Evolutionary conservation across 2,329 filamentous ascomycete species (phyloP).

Genomic region (Penicillium sp.): DNA sequence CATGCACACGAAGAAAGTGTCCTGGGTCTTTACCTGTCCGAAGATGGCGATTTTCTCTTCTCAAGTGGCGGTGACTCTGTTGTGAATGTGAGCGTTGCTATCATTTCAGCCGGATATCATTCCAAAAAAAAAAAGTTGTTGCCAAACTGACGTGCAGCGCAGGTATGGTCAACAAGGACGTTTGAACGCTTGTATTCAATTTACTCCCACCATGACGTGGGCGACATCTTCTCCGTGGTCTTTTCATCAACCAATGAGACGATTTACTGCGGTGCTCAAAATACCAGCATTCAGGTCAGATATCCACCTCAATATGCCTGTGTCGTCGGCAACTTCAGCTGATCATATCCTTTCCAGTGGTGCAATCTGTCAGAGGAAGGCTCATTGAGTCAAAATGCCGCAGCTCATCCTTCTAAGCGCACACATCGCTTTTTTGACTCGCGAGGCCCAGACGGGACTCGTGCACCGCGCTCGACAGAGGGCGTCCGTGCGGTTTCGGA

Average conservation of each 20-base stretch:
- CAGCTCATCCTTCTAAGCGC: slow-evolving; percentile 66
- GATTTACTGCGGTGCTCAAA: slow-evolving; percentile 87
- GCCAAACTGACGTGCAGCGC: slow-evolving; percentile 8
- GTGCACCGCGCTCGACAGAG: slow-evolving; percentile 63
- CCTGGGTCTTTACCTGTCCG: slow-evolving; percentile 73
- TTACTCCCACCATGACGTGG: slow-evolving; percentile 88
- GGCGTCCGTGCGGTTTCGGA: slow-evolving; percentile 43
- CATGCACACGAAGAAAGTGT: slow-evolving; percentile 90
- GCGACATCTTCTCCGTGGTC: slow-evolving; percentile 91
- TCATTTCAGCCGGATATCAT: neutral
- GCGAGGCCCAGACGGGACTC: slow-evolving; percentile 71
- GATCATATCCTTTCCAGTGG: slow-evolving; percentile 52
- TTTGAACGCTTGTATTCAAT: slow-evolving; percentile 79
- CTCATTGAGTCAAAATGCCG: slow-evolving; percentile 56
- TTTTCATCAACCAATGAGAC: slow-evolving; percentile 76
- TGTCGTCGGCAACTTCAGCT: neutral
- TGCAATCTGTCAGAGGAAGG: slow-evolving; percentile 61
- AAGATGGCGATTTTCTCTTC: slow-evolving; percentile 70
- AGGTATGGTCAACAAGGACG: slow-evolving; percentile 74
- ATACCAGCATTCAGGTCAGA: slow-evolving; percentile 73
- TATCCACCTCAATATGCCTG: too few relatives aligned
- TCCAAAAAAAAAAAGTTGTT: neutral
- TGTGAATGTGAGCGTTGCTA: slow-evolving; percentile 58
- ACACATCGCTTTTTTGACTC: slow-evolving; percentile 93
- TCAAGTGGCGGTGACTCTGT: slow-evolving; percentile 91